These are phyloP conservation scores for Albophoma yamanashiensis DNA, from an alignment of 2,329 filamentous ascomycete genomes.

Conservation along the genomic window DNA sequence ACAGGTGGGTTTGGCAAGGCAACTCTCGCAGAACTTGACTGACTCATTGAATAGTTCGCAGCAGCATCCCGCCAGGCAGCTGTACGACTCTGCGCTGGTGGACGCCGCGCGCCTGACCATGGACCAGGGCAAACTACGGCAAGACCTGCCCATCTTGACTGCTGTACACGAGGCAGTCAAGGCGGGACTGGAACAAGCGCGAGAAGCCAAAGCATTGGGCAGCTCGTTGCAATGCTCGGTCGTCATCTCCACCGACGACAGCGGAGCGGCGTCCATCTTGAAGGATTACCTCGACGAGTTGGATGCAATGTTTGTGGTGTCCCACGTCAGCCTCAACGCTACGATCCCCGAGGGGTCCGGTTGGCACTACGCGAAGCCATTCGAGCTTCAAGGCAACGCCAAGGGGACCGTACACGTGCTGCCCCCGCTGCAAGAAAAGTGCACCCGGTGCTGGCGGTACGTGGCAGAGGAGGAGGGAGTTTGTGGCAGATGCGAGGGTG, in stretches of 20 bases:
- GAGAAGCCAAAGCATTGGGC: conserved; percentile 61
- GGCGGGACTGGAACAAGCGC: conserved; percentile 60
- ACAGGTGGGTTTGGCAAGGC: conserved; percentile 23
- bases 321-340: conserved; percentile 42
- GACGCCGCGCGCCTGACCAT: conserved; percentile 25
- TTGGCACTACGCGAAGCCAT: conserved; percentile 31
- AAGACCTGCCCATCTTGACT: conserved; percentile 37
- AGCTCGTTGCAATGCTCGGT: conserved; percentile 74
- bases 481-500: conserved; percentile 63
- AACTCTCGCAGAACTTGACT: neutral
- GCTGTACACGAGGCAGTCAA: conserved; percentile 59
- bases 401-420: conserved; percentile 31
- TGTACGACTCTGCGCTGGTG: conserved; percentile 34
- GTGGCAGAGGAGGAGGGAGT: conserved; percentile 55
- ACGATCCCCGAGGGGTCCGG: conserved; percentile 14
- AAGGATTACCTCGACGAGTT: conserved; percentile 39
- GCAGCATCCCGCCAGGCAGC: conserved; percentile 32
- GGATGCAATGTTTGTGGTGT: conserved; percentile 58
- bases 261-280: conserved; percentile 21
- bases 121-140: conserved; percentile 27
- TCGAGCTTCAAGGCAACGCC: conserved; percentile 26
- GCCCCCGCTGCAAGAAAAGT: conserved; percentile 54
- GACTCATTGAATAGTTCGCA: conserved; percentile 13
- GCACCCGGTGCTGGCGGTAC: conserved; percentile 82
- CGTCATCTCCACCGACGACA: conserved; percentile 35